These are phyloP conservation scores for Scytalidium lignicola DNA, from an alignment of 2,329 filamentous ascomycete species.

Conservation along the genomic window DNA sequence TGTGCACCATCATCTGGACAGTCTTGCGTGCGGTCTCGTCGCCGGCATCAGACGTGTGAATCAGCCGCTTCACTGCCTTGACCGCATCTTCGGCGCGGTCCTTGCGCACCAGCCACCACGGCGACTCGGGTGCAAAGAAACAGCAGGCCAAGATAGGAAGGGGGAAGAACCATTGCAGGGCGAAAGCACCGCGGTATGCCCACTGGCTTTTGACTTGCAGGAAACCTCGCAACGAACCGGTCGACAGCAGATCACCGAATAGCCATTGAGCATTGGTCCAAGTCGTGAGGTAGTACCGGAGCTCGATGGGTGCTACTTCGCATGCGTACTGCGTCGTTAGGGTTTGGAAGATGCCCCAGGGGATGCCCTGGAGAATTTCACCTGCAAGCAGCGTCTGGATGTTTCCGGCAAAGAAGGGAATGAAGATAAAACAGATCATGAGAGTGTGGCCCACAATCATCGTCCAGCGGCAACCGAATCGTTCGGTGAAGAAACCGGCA, in stretches of 20 bases:
- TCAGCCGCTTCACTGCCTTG: conserved; percentile 18
- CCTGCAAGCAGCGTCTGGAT: conserved; percentile 39
- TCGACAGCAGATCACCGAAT: conserved; percentile 39
- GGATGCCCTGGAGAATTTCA: conserved; percentile 41
- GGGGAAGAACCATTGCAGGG: conserved; percentile 43
- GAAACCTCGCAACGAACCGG: conserved; percentile 39
- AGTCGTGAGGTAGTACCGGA: conserved; percentile 46
- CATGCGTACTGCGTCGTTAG: conserved; percentile 23
- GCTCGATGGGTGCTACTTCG: conserved; percentile 45
- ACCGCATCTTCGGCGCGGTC: conserved; percentile 37
- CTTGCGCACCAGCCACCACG: conserved; percentile 41
- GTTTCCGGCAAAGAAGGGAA: conserved; percentile 42
- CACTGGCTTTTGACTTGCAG: conserved; percentile 36
- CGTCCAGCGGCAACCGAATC: conserved; percentile 35
- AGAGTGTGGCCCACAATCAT: conserved; percentile 38
- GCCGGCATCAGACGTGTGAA: conserved; percentile 35
- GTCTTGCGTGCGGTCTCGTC: conserved; percentile 35
- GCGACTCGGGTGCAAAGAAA: conserved; percentile 38
- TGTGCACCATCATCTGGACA: conserved; percentile 49
- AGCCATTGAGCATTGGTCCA: conserved; percentile 48
- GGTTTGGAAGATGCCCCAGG: conserved; percentile 45
- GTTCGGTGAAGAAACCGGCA: conserved; percentile 35
- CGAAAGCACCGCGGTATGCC: conserved; percentile 42
- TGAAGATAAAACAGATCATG: conserved; percentile 38
- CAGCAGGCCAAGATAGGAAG: conserved; percentile 37